phyloP scores from a whole-genome alignment of 2,329 filamentous ascomycete genomes.

The Pestalotiopsis sp. region DNA sequence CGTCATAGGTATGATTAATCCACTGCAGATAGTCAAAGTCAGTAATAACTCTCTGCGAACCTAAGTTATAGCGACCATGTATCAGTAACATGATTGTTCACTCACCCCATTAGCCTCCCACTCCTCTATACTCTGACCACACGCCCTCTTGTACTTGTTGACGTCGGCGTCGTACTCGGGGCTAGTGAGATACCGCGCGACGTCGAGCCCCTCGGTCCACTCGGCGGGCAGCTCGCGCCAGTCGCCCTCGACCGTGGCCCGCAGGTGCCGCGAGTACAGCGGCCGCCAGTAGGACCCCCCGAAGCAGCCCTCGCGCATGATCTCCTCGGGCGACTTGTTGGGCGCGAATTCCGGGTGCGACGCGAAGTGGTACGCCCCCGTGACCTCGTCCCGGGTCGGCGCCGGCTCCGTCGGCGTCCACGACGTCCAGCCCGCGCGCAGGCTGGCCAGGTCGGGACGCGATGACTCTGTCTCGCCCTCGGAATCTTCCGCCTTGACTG shows the following conservation, averaged over 20 bases:
- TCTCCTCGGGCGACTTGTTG: slow-evolving; percentile 55
- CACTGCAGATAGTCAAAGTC: slow-evolving; percentile 30
- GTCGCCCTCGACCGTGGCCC: slow-evolving; percentile 44
- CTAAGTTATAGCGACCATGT: no score
- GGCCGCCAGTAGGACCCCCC: slow-evolving; percentile 55
- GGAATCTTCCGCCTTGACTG: not conserved
- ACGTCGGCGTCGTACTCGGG: slow-evolving; percentile 46
- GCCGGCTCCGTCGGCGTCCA: slow-evolving; percentile 42
- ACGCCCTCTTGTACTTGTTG: slow-evolving; percentile 55
- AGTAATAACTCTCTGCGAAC: not conserved
- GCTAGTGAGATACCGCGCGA: slow-evolving; percentile 40
- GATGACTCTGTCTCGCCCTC: not conserved
- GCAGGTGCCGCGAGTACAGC: slow-evolving; percentile 44
- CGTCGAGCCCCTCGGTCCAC: slow-evolving; percentile 45
- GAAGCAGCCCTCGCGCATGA: slow-evolving; percentile 54
- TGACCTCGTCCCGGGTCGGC: slow-evolving; percentile 40
- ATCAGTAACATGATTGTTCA: not conserved
- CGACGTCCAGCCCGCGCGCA: slow-evolving; percentile 41
- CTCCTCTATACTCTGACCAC: slow-evolving; percentile 56
- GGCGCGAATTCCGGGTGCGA: slow-evolving; percentile 47
- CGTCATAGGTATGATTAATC: slow-evolving; percentile 55
- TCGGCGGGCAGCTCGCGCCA: slow-evolving; percentile 45
- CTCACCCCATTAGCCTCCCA: slow-evolving; percentile 52
- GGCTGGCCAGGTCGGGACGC: slow-evolving; percentile 18
- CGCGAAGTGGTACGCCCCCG: slow-evolving; percentile 48